Base-by-base conservation (phyloP, 2,329 filamentous ascomycete species). In the Pseudogymnoascus pannorum region DNA sequence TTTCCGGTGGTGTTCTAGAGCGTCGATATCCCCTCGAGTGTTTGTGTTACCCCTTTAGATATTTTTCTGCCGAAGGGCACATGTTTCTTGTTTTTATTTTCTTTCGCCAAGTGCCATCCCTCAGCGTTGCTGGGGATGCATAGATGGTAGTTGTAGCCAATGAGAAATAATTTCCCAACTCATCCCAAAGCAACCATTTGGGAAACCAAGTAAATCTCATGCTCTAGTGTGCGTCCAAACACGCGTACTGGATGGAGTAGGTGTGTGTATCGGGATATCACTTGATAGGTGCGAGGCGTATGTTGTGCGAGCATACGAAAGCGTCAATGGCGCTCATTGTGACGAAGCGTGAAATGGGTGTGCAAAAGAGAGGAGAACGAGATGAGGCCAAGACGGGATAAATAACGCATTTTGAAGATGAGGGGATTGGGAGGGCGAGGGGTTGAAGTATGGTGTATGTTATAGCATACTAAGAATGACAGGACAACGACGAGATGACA, bases 231-330 rank as follows among this genome's bases (percentile, higher is more conserved):
- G 7, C 26, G 14, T 24, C 26, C 48, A 31, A 54, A 54, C 48
- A 31, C 29, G 29, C 44, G 44, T 54, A 26, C n/a, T n/a, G 24
- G 24, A 31, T 54, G 31, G 22, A 26, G 24, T 8, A n/a, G n/a
- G 48, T 54, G 48, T 54, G 48, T 54, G 24, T 31, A 29, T 54
- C 26, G 48, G n/a, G 9, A 31, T 54, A 54, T 54, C n/a, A 54
- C 48, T 54, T 54, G 48, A 54, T 54, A 54, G 48, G 24, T 14
- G 48, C n/a, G 26, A 18, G 26, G 24, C 9, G 2, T 20, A 54
- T 18, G 48, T 11, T 31, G 48, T 54, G 48, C 26, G 48, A 54
- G 48, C 26, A 31, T 33, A 54, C 48, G 26, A 54, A 33, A 12
- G 8, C 48, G 48, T 54, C 48, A 7, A 31, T 54, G 48, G 48